Evolutionary conservation across 768 basidiomycete genomes (phyloP).

Genomic region (Pleurotus giganteus): DNA sequence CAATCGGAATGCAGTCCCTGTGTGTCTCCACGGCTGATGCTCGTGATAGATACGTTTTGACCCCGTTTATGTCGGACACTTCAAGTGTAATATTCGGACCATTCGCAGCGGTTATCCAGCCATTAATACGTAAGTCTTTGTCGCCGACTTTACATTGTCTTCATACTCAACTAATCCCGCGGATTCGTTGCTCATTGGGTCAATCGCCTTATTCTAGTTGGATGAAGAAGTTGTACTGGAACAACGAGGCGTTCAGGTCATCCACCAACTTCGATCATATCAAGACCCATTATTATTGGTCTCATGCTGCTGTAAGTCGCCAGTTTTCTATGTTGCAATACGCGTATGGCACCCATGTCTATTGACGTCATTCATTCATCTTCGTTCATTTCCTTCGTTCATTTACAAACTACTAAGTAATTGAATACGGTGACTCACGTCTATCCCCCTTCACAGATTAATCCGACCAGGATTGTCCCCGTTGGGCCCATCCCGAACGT

Average conservation of each 20-base stretch:
- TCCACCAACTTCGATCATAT: slow-evolving; percentile 90
- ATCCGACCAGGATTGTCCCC: slow-evolving; percentile 75
- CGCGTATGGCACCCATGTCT: slow-evolving; percentile 1
- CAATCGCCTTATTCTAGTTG: slow-evolving; percentile 42
- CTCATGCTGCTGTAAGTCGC: slow-evolving; percentile 40
- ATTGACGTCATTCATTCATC: neutral
- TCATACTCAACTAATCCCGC: neutral
- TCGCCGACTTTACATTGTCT: neutral
- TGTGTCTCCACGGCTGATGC: neutral
- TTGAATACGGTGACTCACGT: neutral
- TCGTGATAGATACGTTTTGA: slow-evolving; percentile 75
- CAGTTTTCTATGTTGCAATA: neutral
- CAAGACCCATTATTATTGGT: slow-evolving; percentile 75
- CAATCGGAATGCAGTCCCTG: neutral
- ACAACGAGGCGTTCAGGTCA: slow-evolving; percentile 79
- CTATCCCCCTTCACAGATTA: slow-evolving; percentile 49
- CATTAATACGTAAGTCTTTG: slow-evolving; percentile 56
- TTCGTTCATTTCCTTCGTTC: neutral
- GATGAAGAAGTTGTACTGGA: slow-evolving; percentile 91
- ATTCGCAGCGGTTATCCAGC: slow-evolving; percentile 88
- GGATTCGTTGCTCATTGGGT: neutral
- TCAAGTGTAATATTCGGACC: slow-evolving; percentile 89
- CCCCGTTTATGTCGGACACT: slow-evolving; percentile 85
- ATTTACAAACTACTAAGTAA: neutral
- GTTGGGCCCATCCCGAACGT: slow-evolving; percentile 72